Base-by-base conservation (phyloP, 1,139 yeast species). In the Blastobotrys buckinghamii region DNA sequence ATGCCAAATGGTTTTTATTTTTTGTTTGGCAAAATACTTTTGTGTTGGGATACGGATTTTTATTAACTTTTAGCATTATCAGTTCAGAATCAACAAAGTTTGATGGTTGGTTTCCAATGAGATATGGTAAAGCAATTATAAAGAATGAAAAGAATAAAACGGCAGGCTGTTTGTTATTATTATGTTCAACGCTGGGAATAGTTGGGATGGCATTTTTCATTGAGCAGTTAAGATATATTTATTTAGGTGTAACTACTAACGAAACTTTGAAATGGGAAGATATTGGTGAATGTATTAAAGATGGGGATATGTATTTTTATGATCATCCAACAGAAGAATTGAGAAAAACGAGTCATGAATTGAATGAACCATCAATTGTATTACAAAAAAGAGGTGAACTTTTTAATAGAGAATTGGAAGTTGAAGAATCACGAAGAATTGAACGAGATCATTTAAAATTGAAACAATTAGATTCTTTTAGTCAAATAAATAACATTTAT, bases 181-280 rank as follows among this genome's bases (percentile, higher is more conserved):
- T 88, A 17, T 79, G 88, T 51, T 59, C 69, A 0, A 61, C 79
- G 13, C 76, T 87, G 52, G 67, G 75, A 10, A 61, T 82, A 0
- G 70, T 88, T 10, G 74, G 82, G 10, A 56, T 67, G 0, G 70
- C 80, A 42, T 90, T 90, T 63, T 62, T 81, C 0, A 68, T 64
- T 1, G 76, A 84, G 54, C 96, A 87, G 55, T 38, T 84, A 20
- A 67, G 79, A 49, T 77, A 81, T 59, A 69, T 87, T 2, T 81
- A 78, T 56, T 72, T 82, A 37, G 98, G 98, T 0, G 84, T 84
- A 56, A 89, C 97, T n/a, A 88, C 96, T 1, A 90, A 86, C 61
- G 98, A 92, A 66, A 72, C 81, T 10, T 79, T 75, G 45, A 92
- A 92, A 65, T 92, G 97, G 97, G 79, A 74, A 24, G 81, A 77